phyloP scores from a whole-genome alignment of 139 green algal genomes.

The Tetraselmis chui region DNA sequence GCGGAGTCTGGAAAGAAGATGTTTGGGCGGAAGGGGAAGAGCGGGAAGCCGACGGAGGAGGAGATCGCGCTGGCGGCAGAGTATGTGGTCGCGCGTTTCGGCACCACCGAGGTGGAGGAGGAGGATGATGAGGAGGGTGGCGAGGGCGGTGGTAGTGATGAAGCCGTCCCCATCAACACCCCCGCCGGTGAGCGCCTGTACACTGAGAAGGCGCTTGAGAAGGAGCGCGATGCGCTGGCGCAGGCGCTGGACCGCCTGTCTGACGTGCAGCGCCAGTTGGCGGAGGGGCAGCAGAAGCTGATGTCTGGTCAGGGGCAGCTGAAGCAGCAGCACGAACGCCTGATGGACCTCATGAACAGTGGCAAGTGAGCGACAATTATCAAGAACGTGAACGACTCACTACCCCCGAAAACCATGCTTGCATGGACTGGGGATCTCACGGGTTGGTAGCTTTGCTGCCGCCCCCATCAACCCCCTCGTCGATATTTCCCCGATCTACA shows the following conservation, averaged over 20 bases:
- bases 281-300: constrained; percentile 57
- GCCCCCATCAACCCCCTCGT: too few relatives aligned
- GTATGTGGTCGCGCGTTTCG: constrained; percentile 47
- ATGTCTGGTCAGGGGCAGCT: constrained; percentile 64
- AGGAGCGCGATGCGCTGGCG: constrained; percentile 52
- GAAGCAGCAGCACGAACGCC: constrained; percentile 56
- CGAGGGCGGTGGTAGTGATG: not conserved
- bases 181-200: not conserved
- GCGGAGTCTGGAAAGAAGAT: not conserved
- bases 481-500: not conserved
- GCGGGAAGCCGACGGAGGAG: constrained; percentile 1
- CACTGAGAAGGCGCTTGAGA: constrained; percentile 27
- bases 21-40: not conserved
- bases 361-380: not conserved
- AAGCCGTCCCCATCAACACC: not conserved
- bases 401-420: not conserved
- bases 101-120: constrained; percentile 20
- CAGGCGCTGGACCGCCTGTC: constrained; percentile 54
- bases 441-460: not conserved
- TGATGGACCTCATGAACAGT: constrained; percentile 27
- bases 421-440: not conserved
- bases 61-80: constrained; percentile 31
- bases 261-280: constrained; percentile 60
- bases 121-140: constrained; percentile 13
- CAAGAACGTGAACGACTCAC: not conserved